phyloP scores from a whole-genome alignment of 2,329 filamentous ascomycete species.

The Macrophomina pseudophaseolina region DNA sequence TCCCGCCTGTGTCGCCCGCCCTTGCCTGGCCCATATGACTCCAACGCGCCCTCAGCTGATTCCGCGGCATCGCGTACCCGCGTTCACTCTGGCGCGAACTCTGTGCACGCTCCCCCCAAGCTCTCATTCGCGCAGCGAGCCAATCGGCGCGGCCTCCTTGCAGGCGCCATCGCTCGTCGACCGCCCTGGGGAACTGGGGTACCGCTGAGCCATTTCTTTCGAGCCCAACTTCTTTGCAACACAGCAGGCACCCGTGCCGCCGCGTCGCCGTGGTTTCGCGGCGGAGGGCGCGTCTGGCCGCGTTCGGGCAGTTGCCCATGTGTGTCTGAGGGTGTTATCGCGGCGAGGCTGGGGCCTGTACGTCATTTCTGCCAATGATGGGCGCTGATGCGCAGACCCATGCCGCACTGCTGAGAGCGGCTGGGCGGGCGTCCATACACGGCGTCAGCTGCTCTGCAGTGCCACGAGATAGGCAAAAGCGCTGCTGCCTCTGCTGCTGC shows the following conservation, averaged over 20 bases:
- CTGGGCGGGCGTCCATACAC: conserved; percentile 14
- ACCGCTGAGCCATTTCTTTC: neutral
- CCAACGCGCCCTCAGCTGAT: neutral
- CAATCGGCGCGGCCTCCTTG: conserved; percentile 3
- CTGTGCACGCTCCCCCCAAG: neutral
- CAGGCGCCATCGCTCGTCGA: neutral
- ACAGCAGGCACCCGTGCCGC: neutral
- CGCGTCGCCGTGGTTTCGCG: neutral
- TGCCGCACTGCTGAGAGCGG: conserved; percentile 4
- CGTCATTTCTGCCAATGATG: conserved; percentile 16
- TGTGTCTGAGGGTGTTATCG: neutral
- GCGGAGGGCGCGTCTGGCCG: conserved; percentile 5
- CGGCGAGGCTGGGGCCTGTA: conserved; percentile 19
- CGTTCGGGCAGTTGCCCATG: neutral
- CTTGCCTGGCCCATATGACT: neutral
- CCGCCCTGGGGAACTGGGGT: neutral
- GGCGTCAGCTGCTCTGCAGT: conserved; percentile 2
- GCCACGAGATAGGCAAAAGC: conserved; percentile 20
- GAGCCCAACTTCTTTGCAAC: neutral
- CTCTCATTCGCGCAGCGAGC: neutral
- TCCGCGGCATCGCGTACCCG: neutral
- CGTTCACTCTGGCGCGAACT: conserved; percentile 1
- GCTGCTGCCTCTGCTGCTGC: conserved; percentile 5
- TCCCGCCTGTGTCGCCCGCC: neutral
- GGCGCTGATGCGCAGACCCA: neutral